A percentile compares a stretch with the other conserved stretches of the same genome.
Evolutionary conservation across 345 rosid species (phyloP).

Genomic region (Salix udensis): DNA sequence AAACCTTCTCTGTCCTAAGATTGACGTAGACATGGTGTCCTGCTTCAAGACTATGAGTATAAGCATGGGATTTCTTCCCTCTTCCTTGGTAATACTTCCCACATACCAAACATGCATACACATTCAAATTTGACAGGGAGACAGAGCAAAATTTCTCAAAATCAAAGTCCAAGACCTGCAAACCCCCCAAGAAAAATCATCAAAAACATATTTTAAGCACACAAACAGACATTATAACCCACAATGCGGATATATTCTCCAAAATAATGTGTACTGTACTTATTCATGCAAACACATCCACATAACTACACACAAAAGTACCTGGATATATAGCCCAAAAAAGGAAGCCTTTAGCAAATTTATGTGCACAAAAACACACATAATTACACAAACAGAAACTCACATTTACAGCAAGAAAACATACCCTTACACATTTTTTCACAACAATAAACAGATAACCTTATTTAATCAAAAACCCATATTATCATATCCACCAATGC

Average conservation of each 20-base stretch:
- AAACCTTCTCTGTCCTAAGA: conserved; percentile 83
- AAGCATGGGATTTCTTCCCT: conserved; percentile 90
- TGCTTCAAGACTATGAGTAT: conserved; percentile 96
- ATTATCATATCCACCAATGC: neutral
- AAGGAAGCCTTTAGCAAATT: neutral
- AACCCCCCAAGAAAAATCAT: neutral
- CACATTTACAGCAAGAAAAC: neutral
- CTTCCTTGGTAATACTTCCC: conserved; percentile 98
- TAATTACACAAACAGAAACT: neutral
- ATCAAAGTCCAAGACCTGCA: conserved; percentile 93
- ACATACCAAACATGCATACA: conserved; percentile 93
- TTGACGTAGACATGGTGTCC: conserved; percentile 96
- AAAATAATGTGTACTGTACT: neutral
- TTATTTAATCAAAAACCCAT: neutral
- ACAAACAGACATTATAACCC: neutral
- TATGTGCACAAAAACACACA: neutral
- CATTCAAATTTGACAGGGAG: conserved; percentile 77
- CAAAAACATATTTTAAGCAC: neutral
- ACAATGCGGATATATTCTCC: neutral
- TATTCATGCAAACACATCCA: neutral
- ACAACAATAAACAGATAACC: neutral
- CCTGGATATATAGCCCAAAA: too few relatives aligned
- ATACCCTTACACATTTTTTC: neutral
- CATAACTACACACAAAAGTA: neutral
- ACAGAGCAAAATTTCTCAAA: conserved; percentile 96